Base-by-base conservation (phyloP, 352 stramenopile genomes). In the Nannochloropsis limnetica region DNA sequence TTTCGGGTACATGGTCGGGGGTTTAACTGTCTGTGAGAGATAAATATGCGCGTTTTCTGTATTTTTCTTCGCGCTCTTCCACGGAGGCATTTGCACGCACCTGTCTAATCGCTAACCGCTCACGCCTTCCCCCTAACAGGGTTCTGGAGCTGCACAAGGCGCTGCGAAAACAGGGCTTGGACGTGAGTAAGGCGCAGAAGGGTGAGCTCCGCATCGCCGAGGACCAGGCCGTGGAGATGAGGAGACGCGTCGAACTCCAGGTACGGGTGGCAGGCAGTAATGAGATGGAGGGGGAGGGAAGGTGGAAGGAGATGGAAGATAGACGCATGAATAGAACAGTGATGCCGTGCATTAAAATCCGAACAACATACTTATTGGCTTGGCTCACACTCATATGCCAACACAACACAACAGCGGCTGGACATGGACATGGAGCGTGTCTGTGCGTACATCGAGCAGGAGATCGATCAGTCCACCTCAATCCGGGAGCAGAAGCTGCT, bases 401-500 rank as follows among this genome's bases (percentile, higher is more conserved):
- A 49, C 4, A 49, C 8, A 49, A 49, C 4, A 49, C 37, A 49
- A 29, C 80, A 88, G 49, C 43, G 61, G 11, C 84, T 94, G 6
- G 90, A 92, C 22, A 92, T 93, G 74, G 90, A 93, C 81, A 82
- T 94, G 45, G 91, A 95, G 79, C 80, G 91, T 44, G 90, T 93
- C 22, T 94, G 91, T 83, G 90, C 88, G 32, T 93, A 91, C 80
- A 86, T 95, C 1, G 86, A 91, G n/a, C 88, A 89, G 80, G 90
- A 92, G 80, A 68, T 92, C 44, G 74, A 84, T 22, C 31, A 28
- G 32, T 25, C 83, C 67, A 69, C 83, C 15, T 85, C 85, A 89
- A 89, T 88, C 28, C 85, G 91, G 1, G 89, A 94, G 82, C 90
- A 94, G 88, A 81, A 91, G 82, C 85, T 93, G 17, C 90, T 93